phyloP scores from a whole-genome alignment of 1,284 basidiomycete genomes.

The Farysia itapuensis region DNA sequence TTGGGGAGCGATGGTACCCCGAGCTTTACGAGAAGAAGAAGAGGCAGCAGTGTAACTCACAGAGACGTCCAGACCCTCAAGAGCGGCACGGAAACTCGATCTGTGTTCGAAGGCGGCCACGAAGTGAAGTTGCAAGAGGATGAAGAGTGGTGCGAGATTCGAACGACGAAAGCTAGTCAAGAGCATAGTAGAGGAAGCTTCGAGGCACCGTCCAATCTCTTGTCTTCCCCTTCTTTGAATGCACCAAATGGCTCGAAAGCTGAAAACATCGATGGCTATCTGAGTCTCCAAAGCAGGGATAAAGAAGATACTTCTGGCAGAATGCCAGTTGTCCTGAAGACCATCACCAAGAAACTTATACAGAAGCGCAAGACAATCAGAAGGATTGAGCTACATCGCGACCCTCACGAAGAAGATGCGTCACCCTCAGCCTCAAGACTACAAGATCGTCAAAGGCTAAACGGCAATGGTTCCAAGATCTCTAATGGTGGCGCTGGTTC shows the following conservation, averaged over 20 bases:
- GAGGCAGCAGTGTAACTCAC: slow-evolving; percentile 2
- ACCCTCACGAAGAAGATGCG: slow-evolving; percentile 4
- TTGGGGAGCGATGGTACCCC: neutral
- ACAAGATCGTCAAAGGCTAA: no score
- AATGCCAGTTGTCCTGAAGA: slow-evolving; percentile 62
- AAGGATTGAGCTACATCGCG: slow-evolving; percentile 40
- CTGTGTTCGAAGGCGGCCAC: slow-evolving; percentile 25
- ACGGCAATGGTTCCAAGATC: no score
- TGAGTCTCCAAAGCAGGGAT: neutral
- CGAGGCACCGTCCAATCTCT: neutral
- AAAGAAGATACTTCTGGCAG: neutral
- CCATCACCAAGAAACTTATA: slow-evolving; percentile 62
- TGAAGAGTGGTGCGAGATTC: slow-evolving; percentile 39
- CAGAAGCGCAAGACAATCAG: slow-evolving; percentile 61
- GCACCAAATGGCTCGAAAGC: slow-evolving; percentile 11
- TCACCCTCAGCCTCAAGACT: no score
- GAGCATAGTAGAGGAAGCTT: neutral
- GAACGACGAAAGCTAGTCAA: slow-evolving; percentile 8
- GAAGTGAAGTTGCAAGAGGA: slow-evolving; percentile 34
- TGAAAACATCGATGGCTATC: no score
- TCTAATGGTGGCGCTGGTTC: no score
- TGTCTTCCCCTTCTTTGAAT: neutral
- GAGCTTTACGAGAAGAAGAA: neutral
- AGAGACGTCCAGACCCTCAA: slow-evolving; percentile 28
- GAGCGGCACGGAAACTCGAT: slow-evolving; percentile 26